These are phyloP conservation scores for Wallacemonas sp. DNA, from an alignment of 208 protist genomes.

Conservation along the genomic window DNA sequence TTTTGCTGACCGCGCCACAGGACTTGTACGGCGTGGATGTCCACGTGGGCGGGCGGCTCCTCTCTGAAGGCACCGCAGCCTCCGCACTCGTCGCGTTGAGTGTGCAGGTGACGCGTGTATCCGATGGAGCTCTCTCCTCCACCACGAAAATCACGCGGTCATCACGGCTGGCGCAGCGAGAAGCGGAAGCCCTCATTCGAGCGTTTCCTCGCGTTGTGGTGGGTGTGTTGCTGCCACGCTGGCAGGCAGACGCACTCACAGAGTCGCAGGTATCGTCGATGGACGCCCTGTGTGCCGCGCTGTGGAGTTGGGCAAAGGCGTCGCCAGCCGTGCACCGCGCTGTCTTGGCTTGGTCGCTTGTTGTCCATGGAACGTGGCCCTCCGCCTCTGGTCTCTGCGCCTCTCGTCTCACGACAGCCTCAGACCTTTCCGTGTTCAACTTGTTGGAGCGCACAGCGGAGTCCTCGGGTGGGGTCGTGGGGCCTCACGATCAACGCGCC, in stretches of 20 bases:
- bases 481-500: too few species aligned
- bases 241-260: not conserved
- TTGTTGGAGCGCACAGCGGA: too few species aligned
- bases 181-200: not conserved
- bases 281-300: not conserved
- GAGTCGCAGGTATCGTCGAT: not conserved
- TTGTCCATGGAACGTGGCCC: slow-evolving; percentile 8
- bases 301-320: not conserved
- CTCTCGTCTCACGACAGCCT: not conserved
- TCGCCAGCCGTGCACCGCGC: slow-evolving; percentile 10
- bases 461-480: too few species aligned
- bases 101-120: not conserved
- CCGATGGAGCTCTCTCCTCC: not conserved
- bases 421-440: too few species aligned
- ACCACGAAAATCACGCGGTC: not conserved
- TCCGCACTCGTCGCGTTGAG: slow-evolving; percentile 5
- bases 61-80: not conserved
- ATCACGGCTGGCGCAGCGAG: not conserved
- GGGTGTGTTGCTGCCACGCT: not conserved
- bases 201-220: not conserved
- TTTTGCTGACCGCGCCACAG: not conserved
- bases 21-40: not conserved
- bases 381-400: not conserved
- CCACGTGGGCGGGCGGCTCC: not conserved
- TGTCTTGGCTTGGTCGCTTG: slow-evolving; percentile 5